Base-by-base conservation (phyloP, 2,329 filamentous ascomycete species). In the Ceratocystis albifundus region DNA sequence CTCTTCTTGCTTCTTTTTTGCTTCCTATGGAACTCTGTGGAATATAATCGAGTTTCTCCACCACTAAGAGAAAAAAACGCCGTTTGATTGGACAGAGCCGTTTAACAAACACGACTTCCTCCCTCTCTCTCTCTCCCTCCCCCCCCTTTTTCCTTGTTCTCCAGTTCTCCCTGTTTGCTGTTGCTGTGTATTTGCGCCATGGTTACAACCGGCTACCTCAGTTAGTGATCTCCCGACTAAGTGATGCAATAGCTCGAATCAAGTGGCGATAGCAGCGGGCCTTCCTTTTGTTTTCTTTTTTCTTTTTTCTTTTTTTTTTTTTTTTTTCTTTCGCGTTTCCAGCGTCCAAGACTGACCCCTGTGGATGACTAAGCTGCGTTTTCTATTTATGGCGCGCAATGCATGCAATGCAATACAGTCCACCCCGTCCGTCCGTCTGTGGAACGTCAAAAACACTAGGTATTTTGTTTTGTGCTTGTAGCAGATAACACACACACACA, bases 41-140 rank as follows among this genome's bases (percentile, higher is more conserved):
- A 59, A 59, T 28, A 28, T 20, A 36, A 20, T 59, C 28, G 55
- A 59, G 12, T 59, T 59, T 59, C 28, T 32, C 55, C 55, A 30
- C 55, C 28, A 59, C 55, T 10, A 8, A 8, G 15, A 4, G 36
- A 3, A 36, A 32, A 32, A 30, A 17, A n/a, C 55, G n/a, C 3
- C 44, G 36, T 46, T 41, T 46, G 44, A 62, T 59, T 59, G 55
- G 55, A 22, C 55, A 20, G 6, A 6, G 20, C 22, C 17, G 53
- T 10, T 10, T 53, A 20, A 17, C 25, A 59, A 59, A 5, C 25
- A 32, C 12, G 7, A 7, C 7, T n/a, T n/a, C 46, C 48, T 10
- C 32, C 36, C 20, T 22, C 20, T 25, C 15, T 15, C 20, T n/a
- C n/a, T n/a, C n/a, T n/a, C n/a, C n/a, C n/a, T n/a, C n/a, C 46